Conservation (phyloP, 768 basidiomycete genomes). For the Macrocybe gigantea region DNA sequence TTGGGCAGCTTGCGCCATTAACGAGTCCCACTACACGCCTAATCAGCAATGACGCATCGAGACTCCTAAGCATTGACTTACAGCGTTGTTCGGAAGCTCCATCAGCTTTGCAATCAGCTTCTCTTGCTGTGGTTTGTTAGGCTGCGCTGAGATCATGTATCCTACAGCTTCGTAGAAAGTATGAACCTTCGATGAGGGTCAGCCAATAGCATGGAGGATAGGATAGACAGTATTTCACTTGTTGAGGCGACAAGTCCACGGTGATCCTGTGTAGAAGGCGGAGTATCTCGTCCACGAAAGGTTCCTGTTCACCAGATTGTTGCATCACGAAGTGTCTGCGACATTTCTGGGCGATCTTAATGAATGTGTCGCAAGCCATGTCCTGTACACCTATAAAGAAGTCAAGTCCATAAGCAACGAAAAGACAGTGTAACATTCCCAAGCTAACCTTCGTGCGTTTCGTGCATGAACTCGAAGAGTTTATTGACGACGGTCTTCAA, state of each 20-base stretch:
- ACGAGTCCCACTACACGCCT: slow-evolving; percentile 78
- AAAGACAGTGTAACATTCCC: background rate
- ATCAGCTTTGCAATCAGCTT: slow-evolving; percentile 91
- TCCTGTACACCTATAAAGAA: slow-evolving; percentile 82
- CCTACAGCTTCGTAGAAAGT: slow-evolving; percentile 99
- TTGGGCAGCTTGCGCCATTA: slow-evolving; percentile 93
- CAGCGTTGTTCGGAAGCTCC: slow-evolving; percentile 96
- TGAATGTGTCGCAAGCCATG: slow-evolving; percentile 99
- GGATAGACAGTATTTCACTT: slow-evolving; percentile 30
- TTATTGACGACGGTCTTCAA: slow-evolving; percentile 99
- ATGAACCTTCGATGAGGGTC: slow-evolving; percentile 55
- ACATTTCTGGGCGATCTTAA: slow-evolving; percentile 99
- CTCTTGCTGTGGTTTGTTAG: slow-evolving; percentile 96
- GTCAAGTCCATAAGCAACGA: background rate
- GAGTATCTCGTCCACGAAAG: slow-evolving; percentile 96
- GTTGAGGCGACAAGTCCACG: slow-evolving; percentile 88
- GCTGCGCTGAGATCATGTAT: slow-evolving; percentile 99
- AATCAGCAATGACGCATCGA: slow-evolving; percentile 1
- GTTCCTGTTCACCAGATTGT: slow-evolving; percentile 94
- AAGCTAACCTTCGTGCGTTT: slow-evolving; percentile 87
- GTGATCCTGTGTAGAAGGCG: slow-evolving; percentile 90
- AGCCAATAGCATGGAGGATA: slow-evolving; percentile 1
- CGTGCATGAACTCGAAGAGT: slow-evolving; percentile 99
- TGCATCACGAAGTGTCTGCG: slow-evolving; percentile 98
- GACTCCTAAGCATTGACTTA: slow-evolving; percentile 29